These are phyloP conservation scores for Leptodontidium sp. DNA, from an alignment of 2,329 filamentous ascomycete species.

Conservation along the genomic window DNA sequence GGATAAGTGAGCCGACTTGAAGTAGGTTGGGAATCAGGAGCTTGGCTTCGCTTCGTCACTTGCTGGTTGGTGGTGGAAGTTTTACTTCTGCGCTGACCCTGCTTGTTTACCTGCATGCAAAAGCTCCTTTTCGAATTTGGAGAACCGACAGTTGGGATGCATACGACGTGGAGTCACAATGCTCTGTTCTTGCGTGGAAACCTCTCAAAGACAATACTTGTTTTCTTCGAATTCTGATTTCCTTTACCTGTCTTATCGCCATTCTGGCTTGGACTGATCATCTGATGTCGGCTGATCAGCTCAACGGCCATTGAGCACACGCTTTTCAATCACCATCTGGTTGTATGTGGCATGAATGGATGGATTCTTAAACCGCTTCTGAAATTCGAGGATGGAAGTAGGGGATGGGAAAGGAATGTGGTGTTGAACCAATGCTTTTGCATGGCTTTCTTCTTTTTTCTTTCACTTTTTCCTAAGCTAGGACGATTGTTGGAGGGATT, in stretches of 20 bases:
- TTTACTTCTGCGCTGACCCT: neutral
- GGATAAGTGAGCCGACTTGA: neutral
- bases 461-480: neutral
- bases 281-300: neutral
- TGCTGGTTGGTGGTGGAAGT: neutral
- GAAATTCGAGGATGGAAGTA: neutral
- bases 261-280: neutral
- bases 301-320: neutral
- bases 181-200: neutral
- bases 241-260: neutral
- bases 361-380: neutral
- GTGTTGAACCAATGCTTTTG: neutral
- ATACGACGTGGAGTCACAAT: neutral
- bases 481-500: neutral
- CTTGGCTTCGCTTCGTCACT: neutral
- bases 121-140: neutral
- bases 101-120: neutral
- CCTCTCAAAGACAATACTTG: neutral
- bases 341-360: neutral
- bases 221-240: neutral
- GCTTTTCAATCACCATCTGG: neutral
- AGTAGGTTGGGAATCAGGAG: neutral
- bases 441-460: neutral
- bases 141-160: neutral
- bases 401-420: neutral